Evolutionary conservation across 352 stramenopile species (phyloP).

Genomic region (Halophytophthora batemanensis): DNA sequence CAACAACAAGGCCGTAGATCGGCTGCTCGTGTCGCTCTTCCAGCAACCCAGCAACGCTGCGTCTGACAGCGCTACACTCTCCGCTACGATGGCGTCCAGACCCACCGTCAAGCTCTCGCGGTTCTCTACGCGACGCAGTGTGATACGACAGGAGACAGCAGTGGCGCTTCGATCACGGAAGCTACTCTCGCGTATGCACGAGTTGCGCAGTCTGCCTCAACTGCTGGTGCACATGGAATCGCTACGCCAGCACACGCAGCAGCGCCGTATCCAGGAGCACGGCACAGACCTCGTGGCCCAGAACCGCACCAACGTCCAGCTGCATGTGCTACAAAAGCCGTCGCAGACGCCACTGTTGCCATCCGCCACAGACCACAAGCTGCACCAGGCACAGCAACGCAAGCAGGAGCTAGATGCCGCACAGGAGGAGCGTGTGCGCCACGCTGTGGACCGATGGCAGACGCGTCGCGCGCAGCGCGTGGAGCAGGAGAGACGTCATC

Average conservation of each 20-base stretch:
- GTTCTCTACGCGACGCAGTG: constrained; percentile 43
- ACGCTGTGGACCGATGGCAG: constrained; percentile 53
- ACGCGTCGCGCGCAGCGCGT: constrained; percentile 33
- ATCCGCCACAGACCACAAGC: constrained; percentile 48
- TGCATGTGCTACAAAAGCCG: constrained; percentile 44
- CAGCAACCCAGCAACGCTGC: constrained; percentile 12
- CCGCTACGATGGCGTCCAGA: constrained; percentile 2
- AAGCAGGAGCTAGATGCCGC: constrained; percentile 50
- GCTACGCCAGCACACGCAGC: constrained; percentile 29
- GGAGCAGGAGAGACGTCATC: constrained; percentile 26
- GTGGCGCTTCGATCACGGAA: constrained; percentile 50
- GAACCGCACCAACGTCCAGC: constrained; percentile 37
- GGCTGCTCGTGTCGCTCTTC: constrained; percentile 40
- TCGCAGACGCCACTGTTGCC: constrained; percentile 54
- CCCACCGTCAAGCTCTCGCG: constrained; percentile 6
- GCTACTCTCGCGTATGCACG: constrained; percentile 48
- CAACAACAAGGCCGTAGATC: constrained; percentile 42
- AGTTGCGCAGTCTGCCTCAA: constrained; percentile 50
- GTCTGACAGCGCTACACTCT: constrained; percentile 5
- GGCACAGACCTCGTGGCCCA: constrained; percentile 47
- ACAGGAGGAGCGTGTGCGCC: constrained; percentile 34
- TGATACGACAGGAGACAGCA: constrained; percentile 48
- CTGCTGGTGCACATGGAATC: constrained; percentile 48
- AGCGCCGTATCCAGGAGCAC: constrained; percentile 37
- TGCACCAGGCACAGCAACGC: constrained; percentile 39